These are phyloP conservation scores for Clarireedia homoeocarpa DNA, from an alignment of 2,329 filamentous ascomycete genomes.

Conservation along the genomic window DNA sequence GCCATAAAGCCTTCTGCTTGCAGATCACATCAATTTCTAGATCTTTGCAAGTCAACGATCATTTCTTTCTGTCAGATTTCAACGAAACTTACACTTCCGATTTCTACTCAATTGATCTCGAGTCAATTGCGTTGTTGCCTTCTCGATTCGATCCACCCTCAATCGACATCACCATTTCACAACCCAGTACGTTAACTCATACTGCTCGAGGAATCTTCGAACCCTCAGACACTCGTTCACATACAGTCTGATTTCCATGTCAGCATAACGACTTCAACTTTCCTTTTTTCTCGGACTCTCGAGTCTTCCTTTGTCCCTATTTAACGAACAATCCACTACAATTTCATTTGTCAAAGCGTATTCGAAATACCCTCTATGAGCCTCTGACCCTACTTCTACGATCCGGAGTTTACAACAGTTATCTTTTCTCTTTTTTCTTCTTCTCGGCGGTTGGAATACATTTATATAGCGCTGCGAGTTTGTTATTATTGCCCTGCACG, in stretches of 20 bases:
- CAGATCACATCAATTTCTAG: not conserved
- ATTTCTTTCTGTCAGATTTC: not conserved
- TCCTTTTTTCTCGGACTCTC: slow-evolving; percentile 29
- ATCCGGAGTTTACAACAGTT: slow-evolving; percentile 30
- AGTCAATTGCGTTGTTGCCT: slow-evolving; percentile 15
- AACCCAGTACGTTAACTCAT: slow-evolving; percentile 1
- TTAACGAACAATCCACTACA: slow-evolving; percentile 35
- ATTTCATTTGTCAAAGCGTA: slow-evolving; percentile 41
- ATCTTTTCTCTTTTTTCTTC: slow-evolving; percentile 21
- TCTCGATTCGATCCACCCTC: slow-evolving; percentile 17
- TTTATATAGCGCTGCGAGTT: slow-evolving; percentile 32
- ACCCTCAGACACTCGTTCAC: slow-evolving; percentile 26
- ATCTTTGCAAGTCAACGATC: slow-evolving; percentile 5
- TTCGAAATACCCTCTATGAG: slow-evolving; percentile 36
- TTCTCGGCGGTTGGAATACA: slow-evolving; percentile 27
- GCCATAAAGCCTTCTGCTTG: slow-evolving; percentile 6
- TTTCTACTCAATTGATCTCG: slow-evolving; percentile 13
- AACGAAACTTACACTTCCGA: not conserved
- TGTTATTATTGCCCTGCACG: slow-evolving; percentile 23
- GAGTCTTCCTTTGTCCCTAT: slow-evolving; percentile 23
- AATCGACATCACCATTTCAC: slow-evolving; percentile 14
- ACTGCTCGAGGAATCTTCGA: slow-evolving; percentile 15
- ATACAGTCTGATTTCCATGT: slow-evolving; percentile 27
- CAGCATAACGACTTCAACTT: slow-evolving; percentile 30
- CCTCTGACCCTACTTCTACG: slow-evolving; percentile 33